Percentiles rank a stretch among this genome's conserved stretches.
Conservation (phyloP, 177 flowering plant genomes). For the Vitis hybrid region DNA sequence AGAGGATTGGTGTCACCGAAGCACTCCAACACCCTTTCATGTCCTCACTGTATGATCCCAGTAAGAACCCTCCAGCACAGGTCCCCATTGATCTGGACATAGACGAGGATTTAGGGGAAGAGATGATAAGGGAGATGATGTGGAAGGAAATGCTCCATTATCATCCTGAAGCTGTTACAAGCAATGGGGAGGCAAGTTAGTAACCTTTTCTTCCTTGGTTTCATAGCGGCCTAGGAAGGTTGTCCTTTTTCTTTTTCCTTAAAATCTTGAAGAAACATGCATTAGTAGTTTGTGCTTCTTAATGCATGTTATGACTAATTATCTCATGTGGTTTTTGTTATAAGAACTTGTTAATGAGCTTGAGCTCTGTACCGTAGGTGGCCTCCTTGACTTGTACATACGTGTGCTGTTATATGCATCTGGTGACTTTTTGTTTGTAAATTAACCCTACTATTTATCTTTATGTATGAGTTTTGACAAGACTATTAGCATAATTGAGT, state of each 20-base stretch:
- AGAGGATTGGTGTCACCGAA: conserved; percentile 80
- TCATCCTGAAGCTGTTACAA: conserved; percentile 69
- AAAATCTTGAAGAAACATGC: conserved; percentile 15
- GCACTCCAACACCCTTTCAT: conserved; percentile 93
- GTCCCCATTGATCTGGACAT: conserved; percentile 80
- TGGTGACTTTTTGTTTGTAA: conserved; percentile 3
- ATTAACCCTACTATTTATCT: neutral
- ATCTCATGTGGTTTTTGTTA: neutral
- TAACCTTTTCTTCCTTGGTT: conserved; percentile 4
- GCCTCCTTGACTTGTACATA: conserved; percentile 33
- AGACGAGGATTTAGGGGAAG: conserved; percentile 76
- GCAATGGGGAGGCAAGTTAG: conserved; percentile 29
- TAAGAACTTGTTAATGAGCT: conserved; percentile 11
- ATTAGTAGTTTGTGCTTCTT: conserved; percentile 14
- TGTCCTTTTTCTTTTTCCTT: neutral
- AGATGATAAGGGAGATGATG: conserved; percentile 83
- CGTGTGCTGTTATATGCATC: conserved; percentile 21
- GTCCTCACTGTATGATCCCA: conserved; percentile 74
- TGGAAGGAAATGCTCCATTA: conserved; percentile 82
- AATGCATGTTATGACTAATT: conserved; percentile 13
- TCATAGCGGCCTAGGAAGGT: conserved; percentile 3
- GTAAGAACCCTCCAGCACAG: conserved; percentile 68
- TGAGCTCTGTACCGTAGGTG: conserved; percentile 16
- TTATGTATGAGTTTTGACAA: neutral
- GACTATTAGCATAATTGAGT: neutral